Evolutionary conservation across 1,284 basidiomycete genomes (phyloP).

Genomic region (Tilletia indica): DNA sequence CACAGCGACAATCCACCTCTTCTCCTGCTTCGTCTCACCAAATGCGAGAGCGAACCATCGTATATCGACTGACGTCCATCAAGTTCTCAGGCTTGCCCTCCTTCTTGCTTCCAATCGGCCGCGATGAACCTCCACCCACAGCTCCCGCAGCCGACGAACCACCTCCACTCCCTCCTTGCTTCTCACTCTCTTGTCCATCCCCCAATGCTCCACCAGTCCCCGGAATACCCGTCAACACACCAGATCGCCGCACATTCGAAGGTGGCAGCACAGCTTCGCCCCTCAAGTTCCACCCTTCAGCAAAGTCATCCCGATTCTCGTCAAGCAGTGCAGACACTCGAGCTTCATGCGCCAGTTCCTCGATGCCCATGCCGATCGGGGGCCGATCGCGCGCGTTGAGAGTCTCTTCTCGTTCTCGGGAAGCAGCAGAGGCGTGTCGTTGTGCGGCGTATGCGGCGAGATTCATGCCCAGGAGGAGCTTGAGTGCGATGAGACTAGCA

Average conservation of each 20-base stretch:
- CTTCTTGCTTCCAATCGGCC: conserved; percentile 12
- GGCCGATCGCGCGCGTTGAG: conserved; percentile 44
- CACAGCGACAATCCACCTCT: too few relatives aligned
- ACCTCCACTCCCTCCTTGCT: neutral
- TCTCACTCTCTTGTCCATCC: neutral
- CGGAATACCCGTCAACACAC: conserved; percentile 3
- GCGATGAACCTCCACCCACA: conserved; percentile 21
- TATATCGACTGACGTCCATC: conserved; percentile 51
- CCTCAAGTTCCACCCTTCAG: conserved; percentile 38
- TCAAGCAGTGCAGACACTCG: conserved; percentile 39
- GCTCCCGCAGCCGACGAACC: neutral
- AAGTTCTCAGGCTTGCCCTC: conserved; percentile 25
- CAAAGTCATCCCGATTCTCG: conserved; percentile 38
- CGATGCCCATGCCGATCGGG: conserved; percentile 48
- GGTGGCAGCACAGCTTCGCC: conserved; percentile 30
- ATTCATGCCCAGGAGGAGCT: conserved; percentile 49
- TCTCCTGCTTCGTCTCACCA: too few relatives aligned
- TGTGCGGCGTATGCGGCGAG: conserved; percentile 46
- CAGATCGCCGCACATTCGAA: neutral
- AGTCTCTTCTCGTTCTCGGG: conserved; percentile 47
- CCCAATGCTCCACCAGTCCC: neutral
- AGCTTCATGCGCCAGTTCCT: conserved; percentile 42
- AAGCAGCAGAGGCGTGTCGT: conserved; percentile 43
- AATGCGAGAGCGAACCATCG: conserved; percentile 50
- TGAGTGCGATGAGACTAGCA: conserved; percentile 41